These are phyloP conservation scores for Coniferiporia sulphurascens DNA, from an alignment of 1,284 basidiomycete species.

Conservation along the genomic window DNA sequence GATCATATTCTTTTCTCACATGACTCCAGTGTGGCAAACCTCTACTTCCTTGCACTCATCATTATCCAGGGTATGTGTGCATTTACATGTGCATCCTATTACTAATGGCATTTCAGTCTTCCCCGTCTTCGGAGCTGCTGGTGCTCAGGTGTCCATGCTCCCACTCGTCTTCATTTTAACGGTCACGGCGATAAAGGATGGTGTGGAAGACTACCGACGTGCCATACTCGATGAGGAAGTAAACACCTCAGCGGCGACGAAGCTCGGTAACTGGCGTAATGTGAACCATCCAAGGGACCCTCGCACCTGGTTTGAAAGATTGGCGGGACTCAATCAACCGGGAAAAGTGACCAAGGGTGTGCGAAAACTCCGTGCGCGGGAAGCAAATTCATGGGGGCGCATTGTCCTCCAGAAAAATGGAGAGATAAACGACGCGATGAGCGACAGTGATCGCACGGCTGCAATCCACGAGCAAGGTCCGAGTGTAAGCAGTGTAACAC, in stretches of 20 bases:
- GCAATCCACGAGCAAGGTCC: conserved; percentile 25
- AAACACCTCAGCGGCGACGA: conserved; percentile 85
- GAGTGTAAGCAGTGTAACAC: conserved; percentile 40
- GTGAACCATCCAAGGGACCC: conserved; percentile 83
- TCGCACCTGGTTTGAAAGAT: conserved; percentile 68
- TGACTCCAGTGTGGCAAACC: conserved; percentile 71
- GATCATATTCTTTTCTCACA: conserved; percentile 11
- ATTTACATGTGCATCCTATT: not conserved
- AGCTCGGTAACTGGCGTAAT: conserved; percentile 85
- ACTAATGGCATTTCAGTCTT: conserved; percentile 52
- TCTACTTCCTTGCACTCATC: conserved; percentile 87
- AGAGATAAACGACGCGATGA: conserved; percentile 16
- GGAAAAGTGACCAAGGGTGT: conserved; percentile 83
- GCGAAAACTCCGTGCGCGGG: conserved; percentile 76
- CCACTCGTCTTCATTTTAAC: conserved; percentile 85
- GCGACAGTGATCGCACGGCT: conserved; percentile 32
- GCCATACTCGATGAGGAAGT: conserved; percentile 86
- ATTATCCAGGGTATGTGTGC: conserved; percentile 63
- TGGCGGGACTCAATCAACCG: conserved; percentile 64
- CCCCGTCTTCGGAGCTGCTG: conserved; percentile 85
- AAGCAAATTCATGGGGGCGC: conserved; percentile 54
- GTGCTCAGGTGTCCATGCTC: conserved; percentile 79
- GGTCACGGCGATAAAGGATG: conserved; percentile 94
- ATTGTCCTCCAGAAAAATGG: conserved; percentile 57
- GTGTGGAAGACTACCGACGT: conserved; percentile 90